phyloP scores from a whole-genome alignment of 768 basidiomycete genomes.

The Leccinum olivaceopallidum region DNA sequence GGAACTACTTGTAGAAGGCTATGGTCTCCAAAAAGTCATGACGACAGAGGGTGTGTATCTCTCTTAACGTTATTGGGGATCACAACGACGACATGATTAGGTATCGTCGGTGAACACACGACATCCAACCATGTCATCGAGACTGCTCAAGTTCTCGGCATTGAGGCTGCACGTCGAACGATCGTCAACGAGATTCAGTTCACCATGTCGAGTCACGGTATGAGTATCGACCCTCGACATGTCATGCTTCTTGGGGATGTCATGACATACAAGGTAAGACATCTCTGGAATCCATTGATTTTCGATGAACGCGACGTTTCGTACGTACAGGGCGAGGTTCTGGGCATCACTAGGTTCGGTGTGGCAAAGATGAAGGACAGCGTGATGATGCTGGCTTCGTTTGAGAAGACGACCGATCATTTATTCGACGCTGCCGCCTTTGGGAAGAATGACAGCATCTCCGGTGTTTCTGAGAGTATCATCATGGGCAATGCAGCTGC shows the following conservation, averaged over 20 bases:
- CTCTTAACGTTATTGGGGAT: neutral
- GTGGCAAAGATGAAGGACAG: conserved; percentile 99
- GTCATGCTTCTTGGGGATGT: conserved; percentile 98
- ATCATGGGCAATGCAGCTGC: conserved; percentile 98
- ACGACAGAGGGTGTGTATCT: conserved; percentile 76
- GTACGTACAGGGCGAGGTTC: conserved; percentile 77
- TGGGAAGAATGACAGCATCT: conserved; percentile 92
- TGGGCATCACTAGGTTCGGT: conserved; percentile 98
- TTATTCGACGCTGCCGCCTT: conserved; percentile 96
- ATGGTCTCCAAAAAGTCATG: conserved; percentile 97
- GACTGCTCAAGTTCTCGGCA: conserved; percentile 92
- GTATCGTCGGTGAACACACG: conserved; percentile 90
- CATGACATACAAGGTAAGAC: conserved; percentile 90
- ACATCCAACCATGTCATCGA: conserved; percentile 98
- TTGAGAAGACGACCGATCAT: conserved; percentile 99
- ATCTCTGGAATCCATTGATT: neutral
- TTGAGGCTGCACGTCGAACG: conserved; percentile 91
- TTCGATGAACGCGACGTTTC: neutral
- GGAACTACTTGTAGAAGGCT: conserved; percentile 94
- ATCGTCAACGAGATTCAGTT: conserved; percentile 98
- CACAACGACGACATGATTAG: conserved; percentile 39
- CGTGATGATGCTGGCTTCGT: conserved; percentile 97
- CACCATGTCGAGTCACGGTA: conserved; percentile 96
- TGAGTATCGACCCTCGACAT: conserved; percentile 98
- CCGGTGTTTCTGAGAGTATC: conserved; percentile 98